Evolutionary conservation across 129 eudicot genomes (phyloP), one percentile per base, ranked within the genome.

Genomic region (Tanacetum coccineum): DNA sequence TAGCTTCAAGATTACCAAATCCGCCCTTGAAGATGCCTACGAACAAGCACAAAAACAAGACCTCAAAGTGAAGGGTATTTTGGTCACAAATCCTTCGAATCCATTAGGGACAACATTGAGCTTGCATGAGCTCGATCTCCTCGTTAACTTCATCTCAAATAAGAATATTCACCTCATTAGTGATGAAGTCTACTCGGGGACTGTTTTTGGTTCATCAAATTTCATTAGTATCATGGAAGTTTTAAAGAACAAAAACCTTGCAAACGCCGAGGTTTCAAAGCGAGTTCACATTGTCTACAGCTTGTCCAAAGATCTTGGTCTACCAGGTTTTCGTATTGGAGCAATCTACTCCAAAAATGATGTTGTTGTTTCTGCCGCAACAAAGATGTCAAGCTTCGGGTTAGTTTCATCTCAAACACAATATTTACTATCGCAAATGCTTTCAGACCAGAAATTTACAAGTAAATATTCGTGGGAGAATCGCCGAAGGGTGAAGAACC

Each of bases 271-370:
- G 6, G 74, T 88, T 56, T 70, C 74, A 32, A 70, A 84, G 6
- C 85, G 92, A 32, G 96, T 89, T 59, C 99, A 93, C 79, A 77
- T 93, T 9, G 81, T 93, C 1, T 84, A 81, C 55, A 89, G 99
- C 60, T 83, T 93, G 45, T 88, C 96, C 13, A 93, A 93, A 52
- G 99, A 93, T 54, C 79, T 93, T 47, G 96, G 96, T 3, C 85
- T 93, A 28, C 95, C 99, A 2, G 99, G 99, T 26, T 93, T 93
- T 65, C 99, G 99, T 32, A 86, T 93, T 25, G 99, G 99, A 3
- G 84, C 92, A 0, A 79, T 89, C 59, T 93, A 93, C 79, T 84
- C 95, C 76, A 70, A 73, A 61, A 87, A 93, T 63, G 54, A 46
- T 0, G 55, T 63, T 17, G 83, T 93, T 2, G 85, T 93, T 0